Percentiles rank a stretch among this genome's conserved stretches.
Conservation (phyloP, 768 basidiomycete genomes). For the Phanerochaete carnosa region DNA sequence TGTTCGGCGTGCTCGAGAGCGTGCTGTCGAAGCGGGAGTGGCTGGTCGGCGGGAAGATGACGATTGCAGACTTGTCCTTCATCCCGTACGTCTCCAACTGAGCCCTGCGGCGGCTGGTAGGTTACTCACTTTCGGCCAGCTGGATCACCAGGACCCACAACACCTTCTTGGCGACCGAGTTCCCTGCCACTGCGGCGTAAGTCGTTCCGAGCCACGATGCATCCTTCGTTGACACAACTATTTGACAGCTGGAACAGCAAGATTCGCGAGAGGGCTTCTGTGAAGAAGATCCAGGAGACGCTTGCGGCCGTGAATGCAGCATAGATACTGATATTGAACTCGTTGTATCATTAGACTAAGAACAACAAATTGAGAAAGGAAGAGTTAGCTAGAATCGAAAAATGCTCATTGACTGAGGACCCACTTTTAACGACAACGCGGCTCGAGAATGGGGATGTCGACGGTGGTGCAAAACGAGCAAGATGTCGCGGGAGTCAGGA, state of each 20-base stretch:
- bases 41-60: constrained; percentile 26
- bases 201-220: neutral
- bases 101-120: neutral
- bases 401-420: too few relatives aligned
- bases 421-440: too few relatives aligned
- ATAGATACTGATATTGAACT: too few relatives aligned
- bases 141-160: constrained; percentile 16
- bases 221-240: neutral
- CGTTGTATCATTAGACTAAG: too few relatives aligned
- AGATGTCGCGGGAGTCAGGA: too few relatives aligned
- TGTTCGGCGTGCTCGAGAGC: constrained; percentile 24
- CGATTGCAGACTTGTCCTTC: constrained; percentile 25
- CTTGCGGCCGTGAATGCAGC: too few relatives aligned
- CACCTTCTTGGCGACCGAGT: constrained; percentile 18
- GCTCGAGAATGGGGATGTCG: too few relatives aligned
- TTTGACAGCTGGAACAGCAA: constrained; percentile 20
- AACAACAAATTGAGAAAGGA: too few relatives aligned
- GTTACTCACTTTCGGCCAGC: constrained; percentile 1
- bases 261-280: constrained; percentile 9
- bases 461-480: too few relatives aligned
- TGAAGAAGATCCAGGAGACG: constrained; percentile 15
- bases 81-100: constrained; percentile 9
- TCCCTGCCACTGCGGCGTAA: constrained; percentile 12
- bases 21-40: constrained; percentile 27
- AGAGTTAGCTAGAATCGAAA: too few relatives aligned